phyloP scores from a whole-genome alignment of 2,329 filamentous ascomycete genomes.

The Trichoderma atrobrunneum region DNA sequence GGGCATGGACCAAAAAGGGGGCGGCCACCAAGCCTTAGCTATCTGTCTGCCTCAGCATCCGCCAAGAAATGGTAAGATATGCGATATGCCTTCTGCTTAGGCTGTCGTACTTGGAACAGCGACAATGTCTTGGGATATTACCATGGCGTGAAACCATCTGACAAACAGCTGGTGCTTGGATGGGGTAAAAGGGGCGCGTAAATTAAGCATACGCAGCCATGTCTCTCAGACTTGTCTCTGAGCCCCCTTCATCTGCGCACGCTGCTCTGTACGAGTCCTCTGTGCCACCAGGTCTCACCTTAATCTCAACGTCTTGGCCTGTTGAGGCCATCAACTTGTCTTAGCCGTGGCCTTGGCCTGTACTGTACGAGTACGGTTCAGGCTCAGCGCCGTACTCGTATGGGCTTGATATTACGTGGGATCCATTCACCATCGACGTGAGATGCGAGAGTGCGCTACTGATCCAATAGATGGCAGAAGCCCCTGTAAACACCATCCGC shows the following conservation, averaged over 20 bases:
- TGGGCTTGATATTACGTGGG: neutral
- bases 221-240: conserved; percentile 13
- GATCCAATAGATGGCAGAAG: neutral
- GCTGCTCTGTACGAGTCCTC: neutral
- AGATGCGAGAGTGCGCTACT: neutral
- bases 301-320: conserved; percentile 14
- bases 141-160: conserved; percentile 16
- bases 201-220: conserved; percentile 19
- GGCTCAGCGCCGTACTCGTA: conserved; percentile 9
- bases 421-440: neutral
- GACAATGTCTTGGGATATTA: conserved; percentile 8
- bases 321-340: conserved; percentile 12
- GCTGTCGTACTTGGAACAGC: neutral
- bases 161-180: neutral
- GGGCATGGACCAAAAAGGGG: conserved; percentile 3
- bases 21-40: neutral
- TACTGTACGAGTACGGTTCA: neutral
- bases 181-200: neutral
- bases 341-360: conserved; percentile 9
- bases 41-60: neutral
- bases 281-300: conserved; percentile 13
- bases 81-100: neutral
- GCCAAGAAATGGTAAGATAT: conserved; percentile 15
- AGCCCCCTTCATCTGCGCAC: conserved; percentile 5
- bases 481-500: conserved; percentile 14